Percentiles rank a stretch among this genome's conserved stretches.
phyloP scores from a whole-genome alignment of 768 basidiomycete species.

The Boletus eberwhitei region DNA sequence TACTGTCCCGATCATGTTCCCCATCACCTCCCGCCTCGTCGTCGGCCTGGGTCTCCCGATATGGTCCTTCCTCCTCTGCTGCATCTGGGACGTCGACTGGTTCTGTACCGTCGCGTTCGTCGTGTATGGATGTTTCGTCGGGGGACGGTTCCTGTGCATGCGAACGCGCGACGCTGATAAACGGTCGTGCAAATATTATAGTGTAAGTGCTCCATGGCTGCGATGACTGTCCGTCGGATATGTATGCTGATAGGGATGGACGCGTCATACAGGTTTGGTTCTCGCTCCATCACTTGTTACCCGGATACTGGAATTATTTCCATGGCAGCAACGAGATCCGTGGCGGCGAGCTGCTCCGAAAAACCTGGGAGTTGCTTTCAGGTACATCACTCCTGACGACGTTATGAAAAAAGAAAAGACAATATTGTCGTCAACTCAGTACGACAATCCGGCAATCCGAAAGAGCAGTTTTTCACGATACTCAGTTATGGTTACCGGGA shows the following conservation, averaged over 20 bases:
- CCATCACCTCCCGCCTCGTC: constrained; percentile 33
- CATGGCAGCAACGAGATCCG: constrained; percentile 15
- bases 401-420: neutral
- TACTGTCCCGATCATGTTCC: constrained; percentile 45
- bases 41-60: constrained; percentile 33
- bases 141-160: constrained; percentile 31
- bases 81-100: constrained; percentile 35
- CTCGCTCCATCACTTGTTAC: constrained; percentile 33
- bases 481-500: too few relatives aligned
- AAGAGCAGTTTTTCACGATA: too few relatives aligned
- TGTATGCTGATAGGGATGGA: neutral
- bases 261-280: constrained; percentile 29
- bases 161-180: constrained; percentile 30
- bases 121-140: constrained; percentile 33
- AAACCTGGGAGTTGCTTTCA: constrained; percentile 18
- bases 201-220: constrained; percentile 22
- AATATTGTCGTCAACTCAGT: too few relatives aligned
- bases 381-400: constrained; percentile 4
- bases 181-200: constrained; percentile 37
- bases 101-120: constrained; percentile 28
- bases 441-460: too few relatives aligned
- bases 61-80: constrained; percentile 37
- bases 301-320: constrained; percentile 36
- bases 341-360: constrained; percentile 20
- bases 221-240: neutral